phyloP scores from a whole-genome alignment of 2,329 filamentous ascomycete genomes.

The Coniochaeta ligniaria region DNA sequence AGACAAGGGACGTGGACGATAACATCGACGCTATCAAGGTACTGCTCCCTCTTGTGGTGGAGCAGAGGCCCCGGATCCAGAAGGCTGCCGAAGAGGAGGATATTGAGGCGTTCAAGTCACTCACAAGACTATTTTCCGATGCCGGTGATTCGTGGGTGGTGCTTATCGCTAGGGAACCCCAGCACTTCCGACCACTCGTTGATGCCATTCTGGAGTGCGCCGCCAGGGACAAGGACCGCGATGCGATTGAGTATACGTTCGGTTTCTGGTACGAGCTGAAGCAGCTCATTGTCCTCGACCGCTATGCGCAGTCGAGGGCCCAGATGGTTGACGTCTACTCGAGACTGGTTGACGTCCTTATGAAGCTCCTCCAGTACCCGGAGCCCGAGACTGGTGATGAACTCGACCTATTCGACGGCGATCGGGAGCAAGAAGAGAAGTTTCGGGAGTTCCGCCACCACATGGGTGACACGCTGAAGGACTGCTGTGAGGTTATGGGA shows the following conservation, averaged over 20 bases:
- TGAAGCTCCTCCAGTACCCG: constrained; percentile 85
- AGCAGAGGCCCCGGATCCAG: constrained; percentile 68
- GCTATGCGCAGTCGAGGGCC: constrained; percentile 75
- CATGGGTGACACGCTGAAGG: constrained; percentile 97
- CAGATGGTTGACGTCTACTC: constrained; percentile 77
- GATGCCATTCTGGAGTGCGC: constrained; percentile 91
- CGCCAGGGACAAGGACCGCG: constrained; percentile 76
- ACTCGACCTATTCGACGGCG: constrained; percentile 85
- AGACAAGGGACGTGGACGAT: constrained; percentile 91
- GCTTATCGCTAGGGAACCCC: constrained; percentile 76
- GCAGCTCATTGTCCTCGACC: constrained; percentile 86
- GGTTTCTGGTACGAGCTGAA: constrained; percentile 98
- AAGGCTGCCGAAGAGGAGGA: constrained; percentile 65
- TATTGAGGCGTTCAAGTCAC: constrained; percentile 70
- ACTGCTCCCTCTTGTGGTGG: constrained; percentile 74
- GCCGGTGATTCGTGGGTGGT: constrained; percentile 94
- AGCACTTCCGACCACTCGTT: constrained; percentile 76
- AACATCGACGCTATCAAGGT: constrained; percentile 73
- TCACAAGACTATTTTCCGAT: constrained; percentile 87
- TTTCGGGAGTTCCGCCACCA: constrained; percentile 94
- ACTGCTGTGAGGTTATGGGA: constrained; percentile 93
- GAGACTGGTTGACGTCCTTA: constrained; percentile 85
- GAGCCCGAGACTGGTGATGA: constrained; percentile 66
- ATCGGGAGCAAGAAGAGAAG: constrained; percentile 92
- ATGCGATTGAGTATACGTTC: constrained; percentile 91